Evolutionary conservation across 768 basidiomycete genomes (phyloP).

Genomic region (Clavulina sp.): DNA sequence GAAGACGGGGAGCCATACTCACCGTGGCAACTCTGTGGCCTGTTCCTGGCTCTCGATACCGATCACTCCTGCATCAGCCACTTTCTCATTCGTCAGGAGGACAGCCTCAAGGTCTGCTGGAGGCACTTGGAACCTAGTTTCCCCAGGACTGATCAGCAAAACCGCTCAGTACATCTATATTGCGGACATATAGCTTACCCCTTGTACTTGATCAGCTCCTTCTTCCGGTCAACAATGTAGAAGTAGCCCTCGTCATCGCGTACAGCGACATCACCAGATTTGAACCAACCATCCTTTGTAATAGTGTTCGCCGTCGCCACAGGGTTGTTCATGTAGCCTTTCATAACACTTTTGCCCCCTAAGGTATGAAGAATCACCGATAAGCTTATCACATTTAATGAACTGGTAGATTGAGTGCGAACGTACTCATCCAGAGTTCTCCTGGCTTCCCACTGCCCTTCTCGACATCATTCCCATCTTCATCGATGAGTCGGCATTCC

Average conservation of each 20-base stretch:
- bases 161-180: too few relatives aligned
- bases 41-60: constrained; percentile 50
- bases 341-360: not conserved
- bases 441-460: constrained; percentile 36
- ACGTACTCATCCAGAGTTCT: constrained; percentile 72
- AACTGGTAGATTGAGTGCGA: constrained; percentile 33
- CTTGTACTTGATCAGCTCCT: constrained; percentile 68
- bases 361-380: constrained; percentile 16
- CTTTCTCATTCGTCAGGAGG: constrained; percentile 47
- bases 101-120: constrained; percentile 74
- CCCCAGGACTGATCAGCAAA: too few relatives aligned
- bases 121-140: constrained; percentile 57
- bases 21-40: constrained; percentile 72
- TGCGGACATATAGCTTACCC: too few relatives aligned
- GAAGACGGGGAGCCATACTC: constrained; percentile 6
- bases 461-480: constrained; percentile 36
- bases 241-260: constrained; percentile 55
- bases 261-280: constrained; percentile 68
- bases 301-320: constrained; percentile 52
- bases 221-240: constrained; percentile 54
- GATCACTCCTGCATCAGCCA: constrained; percentile 73
- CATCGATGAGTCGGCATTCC: constrained; percentile 51
- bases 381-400: constrained; percentile 29
- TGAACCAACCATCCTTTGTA: constrained; percentile 65
- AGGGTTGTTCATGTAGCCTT: constrained; percentile 64